Percentiles rank a stretch among this genome's conserved stretches.
These are phyloP conservation scores for Penicillium aurantiogriseum DNA, from an alignment of 2,329 filamentous ascomycete species.

Conservation along the genomic window DNA sequence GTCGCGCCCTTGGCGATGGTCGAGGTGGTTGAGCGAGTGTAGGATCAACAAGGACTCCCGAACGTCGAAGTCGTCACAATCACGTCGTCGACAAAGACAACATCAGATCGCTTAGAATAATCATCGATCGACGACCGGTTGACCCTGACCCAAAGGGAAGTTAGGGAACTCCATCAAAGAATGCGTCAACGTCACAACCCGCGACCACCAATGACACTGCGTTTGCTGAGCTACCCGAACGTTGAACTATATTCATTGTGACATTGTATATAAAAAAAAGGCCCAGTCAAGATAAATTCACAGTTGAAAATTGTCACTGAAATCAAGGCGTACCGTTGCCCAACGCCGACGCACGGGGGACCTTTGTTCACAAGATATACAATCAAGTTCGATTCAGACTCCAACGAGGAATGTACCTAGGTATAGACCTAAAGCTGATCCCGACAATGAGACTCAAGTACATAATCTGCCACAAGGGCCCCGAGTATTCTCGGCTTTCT, in stretches of 20 bases:
- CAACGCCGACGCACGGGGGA: neutral
- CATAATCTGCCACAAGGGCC: too few relatives aligned
- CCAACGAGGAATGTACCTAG: neutral
- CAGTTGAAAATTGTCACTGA: neutral
- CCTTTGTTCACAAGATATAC: neutral
- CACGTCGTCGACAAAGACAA: too few relatives aligned
- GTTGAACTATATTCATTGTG: neutral
- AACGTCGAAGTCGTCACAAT: too few relatives aligned
- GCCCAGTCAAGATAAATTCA: neutral
- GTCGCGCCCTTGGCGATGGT: neutral
- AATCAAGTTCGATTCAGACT: neutral
- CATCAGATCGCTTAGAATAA: too few relatives aligned
- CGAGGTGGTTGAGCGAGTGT: neutral
- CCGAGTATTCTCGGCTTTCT: neutral
- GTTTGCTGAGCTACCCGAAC: too few relatives aligned
- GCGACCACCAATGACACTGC: too few relatives aligned
- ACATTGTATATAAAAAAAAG: neutral
- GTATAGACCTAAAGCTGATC: neutral
- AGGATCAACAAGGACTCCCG: too few relatives aligned
- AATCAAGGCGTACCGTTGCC: neutral
- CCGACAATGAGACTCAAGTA: neutral
- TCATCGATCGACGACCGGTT: too few relatives aligned
- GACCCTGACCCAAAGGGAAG: too few relatives aligned
- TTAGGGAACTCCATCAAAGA: too few relatives aligned
- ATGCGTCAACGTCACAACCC: too few relatives aligned